Base-by-base conservation (phyloP, 768 basidiomycete genomes). In the Scleroderma citrinum region DNA sequence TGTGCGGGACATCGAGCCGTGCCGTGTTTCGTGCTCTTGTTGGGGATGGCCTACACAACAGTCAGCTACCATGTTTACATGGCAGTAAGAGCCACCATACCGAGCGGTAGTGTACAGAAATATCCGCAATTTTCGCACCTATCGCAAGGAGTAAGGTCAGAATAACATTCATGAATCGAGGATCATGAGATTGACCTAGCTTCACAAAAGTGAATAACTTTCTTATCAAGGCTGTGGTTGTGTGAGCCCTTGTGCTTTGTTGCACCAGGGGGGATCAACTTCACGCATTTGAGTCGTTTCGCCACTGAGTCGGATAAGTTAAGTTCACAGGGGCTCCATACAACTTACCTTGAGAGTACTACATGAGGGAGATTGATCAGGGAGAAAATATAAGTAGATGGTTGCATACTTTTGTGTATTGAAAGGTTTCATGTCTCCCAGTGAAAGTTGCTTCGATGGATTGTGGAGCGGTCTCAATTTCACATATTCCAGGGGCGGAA, bases 1-100 rank as follows among this genome's bases (percentile, higher is more conserved):
- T 1, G 75, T 76, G 43, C 66, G 70, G 2, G 78, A 74, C 80
- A 82, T 82, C 8, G 77, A 80, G 12, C 81, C 82, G 48, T 83
- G 81, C 20, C 70, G 64, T 0, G 81, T 83, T 47, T 78, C 77
- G 39, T 83, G 82, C 40, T 80, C 77, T 48, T 73, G 68, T 49
- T 82, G 75, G 0, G 76, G 50, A 50, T 83, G 81, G 0, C 76
- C 81, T 82, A 36, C 44, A 47, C 21, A 39, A 26, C 19, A 2
- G 37, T 39, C 4, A 20, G 38, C 13, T 5, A 39, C 11, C 21
- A 19, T 11, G 21, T 7, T 24, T 26, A 37, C 17, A 20, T 8
- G 13, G 4, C 5, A 13, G 20, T 3, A 5, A 13, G 36, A 21
- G 12, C 7, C 3, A 16, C 38, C 62, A 35, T 58, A 81, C 81